phyloP scores from a whole-genome alignment of 2,329 filamentous ascomycete species.

The Ceratocystis destructans region DNA sequence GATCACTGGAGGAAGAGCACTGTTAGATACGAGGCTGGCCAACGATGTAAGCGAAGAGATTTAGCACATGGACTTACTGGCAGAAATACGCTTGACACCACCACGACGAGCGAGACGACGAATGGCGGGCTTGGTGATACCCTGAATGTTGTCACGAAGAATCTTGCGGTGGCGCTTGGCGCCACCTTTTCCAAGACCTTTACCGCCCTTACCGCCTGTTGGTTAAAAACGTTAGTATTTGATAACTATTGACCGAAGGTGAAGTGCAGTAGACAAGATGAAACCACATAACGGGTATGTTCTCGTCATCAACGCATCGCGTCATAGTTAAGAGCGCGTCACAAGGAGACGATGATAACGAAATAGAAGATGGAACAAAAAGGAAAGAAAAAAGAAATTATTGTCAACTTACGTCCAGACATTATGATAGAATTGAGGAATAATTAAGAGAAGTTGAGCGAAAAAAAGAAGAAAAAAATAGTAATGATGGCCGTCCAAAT shows the following conservation, averaged over 20 bases:
- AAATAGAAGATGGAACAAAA: not conserved
- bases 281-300: not conserved
- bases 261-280: not conserved
- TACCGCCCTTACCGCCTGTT: constrained; percentile 83
- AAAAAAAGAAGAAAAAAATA: not conserved
- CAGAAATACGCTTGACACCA: constrained; percentile 99
- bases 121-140: constrained; percentile 97
- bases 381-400: too few species aligned
- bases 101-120: constrained; percentile 97
- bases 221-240: constrained; percentile 9
- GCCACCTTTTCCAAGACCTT: constrained; percentile 95
- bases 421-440: constrained; percentile 17
- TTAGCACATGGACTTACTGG: constrained; percentile 32
- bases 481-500: not conserved
- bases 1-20: constrained; percentile 37
- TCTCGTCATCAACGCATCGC: not conserved
- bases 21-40: constrained; percentile 2
- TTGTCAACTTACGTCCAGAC: constrained; percentile 20
- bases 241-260: not conserved
- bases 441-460: not conserved
- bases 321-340: constrained; percentile 13
- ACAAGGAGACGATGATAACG: not conserved
- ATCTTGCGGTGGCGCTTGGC: constrained; percentile 99
- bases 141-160: constrained; percentile 98
- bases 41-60: not conserved